Evolutionary conservation across 78 protist species (phyloP).

Genomic region (Chrysochromulina tobinii): DNA sequence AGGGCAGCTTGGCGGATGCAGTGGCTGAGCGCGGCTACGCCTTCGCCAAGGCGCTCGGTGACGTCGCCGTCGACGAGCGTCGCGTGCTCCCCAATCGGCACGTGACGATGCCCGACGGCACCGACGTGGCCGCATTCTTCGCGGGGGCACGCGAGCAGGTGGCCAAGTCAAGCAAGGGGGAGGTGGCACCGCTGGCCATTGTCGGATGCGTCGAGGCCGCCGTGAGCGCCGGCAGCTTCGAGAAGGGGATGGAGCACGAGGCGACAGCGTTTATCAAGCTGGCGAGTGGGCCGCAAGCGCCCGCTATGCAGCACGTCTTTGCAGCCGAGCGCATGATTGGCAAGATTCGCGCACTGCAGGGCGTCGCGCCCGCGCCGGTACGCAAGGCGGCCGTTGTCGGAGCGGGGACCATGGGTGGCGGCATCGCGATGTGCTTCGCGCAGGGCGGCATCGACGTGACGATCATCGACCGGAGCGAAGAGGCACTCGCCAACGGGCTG

Average conservation of each 20-base stretch:
- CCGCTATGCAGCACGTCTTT: constrained; percentile 20
- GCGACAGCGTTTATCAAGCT: neutral
- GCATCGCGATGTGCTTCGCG: constrained; percentile 45
- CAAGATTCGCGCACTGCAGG: neutral
- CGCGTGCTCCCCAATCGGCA: neutral
- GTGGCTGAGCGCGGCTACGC: neutral
- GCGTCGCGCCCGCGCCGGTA: neutral
- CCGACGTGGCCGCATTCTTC: neutral
- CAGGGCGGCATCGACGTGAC: neutral
- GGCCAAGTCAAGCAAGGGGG: neutral
- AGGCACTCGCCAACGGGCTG: constrained; percentile 9
- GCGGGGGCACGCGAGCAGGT: neutral
- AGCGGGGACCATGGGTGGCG: constrained; percentile 60
- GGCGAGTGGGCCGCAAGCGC: neutral
- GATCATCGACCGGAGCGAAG: constrained; percentile 29
- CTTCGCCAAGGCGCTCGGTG: neutral
- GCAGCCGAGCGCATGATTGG: neutral
- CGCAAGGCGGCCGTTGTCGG: constrained; percentile 38
- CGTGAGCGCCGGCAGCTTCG: neutral
- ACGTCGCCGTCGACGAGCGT: neutral
- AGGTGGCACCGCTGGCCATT: neutral
- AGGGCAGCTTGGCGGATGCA: neutral
- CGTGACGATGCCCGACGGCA: neutral
- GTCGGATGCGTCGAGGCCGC: neutral
- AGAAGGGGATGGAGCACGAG: neutral